These are phyloP conservation scores for Claviceps paspali DNA, from an alignment of 2,329 filamentous ascomycete species.

Conservation along the genomic window DNA sequence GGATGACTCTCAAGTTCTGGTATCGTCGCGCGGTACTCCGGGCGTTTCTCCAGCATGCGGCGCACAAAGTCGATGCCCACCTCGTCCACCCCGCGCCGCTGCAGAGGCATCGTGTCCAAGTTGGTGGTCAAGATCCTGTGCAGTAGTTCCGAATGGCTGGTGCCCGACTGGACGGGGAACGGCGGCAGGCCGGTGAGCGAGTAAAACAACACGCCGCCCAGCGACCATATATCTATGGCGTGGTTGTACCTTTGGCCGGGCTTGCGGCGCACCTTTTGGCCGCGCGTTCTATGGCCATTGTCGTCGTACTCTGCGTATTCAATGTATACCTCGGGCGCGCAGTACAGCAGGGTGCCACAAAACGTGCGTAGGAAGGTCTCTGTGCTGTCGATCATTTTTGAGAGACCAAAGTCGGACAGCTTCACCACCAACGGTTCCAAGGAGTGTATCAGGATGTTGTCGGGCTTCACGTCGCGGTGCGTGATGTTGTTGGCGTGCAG, in stretches of 20 bases:
- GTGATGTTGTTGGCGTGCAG: slow-evolving; percentile 81
- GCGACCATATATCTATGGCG: slow-evolving; percentile 90
- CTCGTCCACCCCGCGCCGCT: slow-evolving; percentile 41
- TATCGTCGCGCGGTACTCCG: slow-evolving; percentile 61
- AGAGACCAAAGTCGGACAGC: slow-evolving; percentile 89
- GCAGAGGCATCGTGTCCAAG: slow-evolving; percentile 51
- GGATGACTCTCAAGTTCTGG: slow-evolving; percentile 51
- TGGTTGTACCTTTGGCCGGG: slow-evolving; percentile 63
- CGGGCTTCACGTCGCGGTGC: slow-evolving; percentile 95
- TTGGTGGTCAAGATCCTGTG: slow-evolving; percentile 71
- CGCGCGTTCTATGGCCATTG: slow-evolving; percentile 44
- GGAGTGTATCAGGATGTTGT: slow-evolving; percentile 81
- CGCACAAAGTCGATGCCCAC: slow-evolving; percentile 58
- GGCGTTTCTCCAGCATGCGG: slow-evolving; percentile 69
- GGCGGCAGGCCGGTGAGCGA: slow-evolving; percentile 67
- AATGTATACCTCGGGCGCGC: slow-evolving; percentile 90
- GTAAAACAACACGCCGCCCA: slow-evolving; percentile 83
- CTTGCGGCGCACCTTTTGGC: slow-evolving; percentile 46
- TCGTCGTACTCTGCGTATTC: slow-evolving; percentile 55
- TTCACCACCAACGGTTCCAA: slow-evolving; percentile 67
- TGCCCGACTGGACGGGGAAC: slow-evolving; percentile 62
- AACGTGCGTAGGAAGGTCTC: slow-evolving; percentile 93
- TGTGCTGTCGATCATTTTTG: slow-evolving; percentile 80
- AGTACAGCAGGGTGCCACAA: slow-evolving; percentile 89
- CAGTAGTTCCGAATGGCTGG: slow-evolving; percentile 65